Base-by-base conservation (phyloP, 2,329 filamentous ascomycete genomes). In the Monosporascus sp. region DNA sequence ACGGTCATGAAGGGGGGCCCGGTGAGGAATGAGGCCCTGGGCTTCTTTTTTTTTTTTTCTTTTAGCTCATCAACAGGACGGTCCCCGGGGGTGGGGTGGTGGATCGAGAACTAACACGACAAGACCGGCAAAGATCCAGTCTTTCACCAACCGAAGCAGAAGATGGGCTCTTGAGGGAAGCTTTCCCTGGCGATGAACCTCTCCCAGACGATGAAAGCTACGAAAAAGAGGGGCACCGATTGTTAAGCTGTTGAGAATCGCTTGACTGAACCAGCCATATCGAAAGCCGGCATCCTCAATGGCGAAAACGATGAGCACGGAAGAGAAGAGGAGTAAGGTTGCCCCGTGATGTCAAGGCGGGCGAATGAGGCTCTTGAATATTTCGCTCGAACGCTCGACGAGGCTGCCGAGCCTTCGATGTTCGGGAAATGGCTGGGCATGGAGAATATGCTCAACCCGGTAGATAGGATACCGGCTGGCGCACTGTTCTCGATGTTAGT, bases 221-320 rank as follows among this genome's bases (percentile, higher is more conserved):
- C 22, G 47, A 64, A 64, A 64, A 2, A 63, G 47, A 5, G 61
- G 22, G 0, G 57, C 62, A 2, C 61, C 59, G 7, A 68, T 47
- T 5, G 56, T 36, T 24, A 62, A 49, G 2, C 64, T 66, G 9
- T 62, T 56, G 5, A 76, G 66, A 5, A 79, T 69, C 5, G 69
- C 56, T 0, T 67, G 65, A 44, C 70, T 74, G 7, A 56, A 62
- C 77, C 76, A 80, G 3, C 71, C 58, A 49, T 74, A 76, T 6
- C 64, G 64, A 19, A 68, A 60, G 5, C 76, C 75, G 6, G 65
- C 75, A 56, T 77, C 68, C 47, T 80, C 71, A 16, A 80, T 64
- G 1, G 71, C 74, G 40, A 76, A 73, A 17, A 78, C 70, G n/a
- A 79, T 59, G 3, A 79, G 65, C 3, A 75, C 69, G 0, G 75